Percentiles rank a stretch among this genome's conserved stretches.
Conservation (phyloP, 192 early-diverging fungal genomes). For the Linnemannia schmuckeri region DNA sequence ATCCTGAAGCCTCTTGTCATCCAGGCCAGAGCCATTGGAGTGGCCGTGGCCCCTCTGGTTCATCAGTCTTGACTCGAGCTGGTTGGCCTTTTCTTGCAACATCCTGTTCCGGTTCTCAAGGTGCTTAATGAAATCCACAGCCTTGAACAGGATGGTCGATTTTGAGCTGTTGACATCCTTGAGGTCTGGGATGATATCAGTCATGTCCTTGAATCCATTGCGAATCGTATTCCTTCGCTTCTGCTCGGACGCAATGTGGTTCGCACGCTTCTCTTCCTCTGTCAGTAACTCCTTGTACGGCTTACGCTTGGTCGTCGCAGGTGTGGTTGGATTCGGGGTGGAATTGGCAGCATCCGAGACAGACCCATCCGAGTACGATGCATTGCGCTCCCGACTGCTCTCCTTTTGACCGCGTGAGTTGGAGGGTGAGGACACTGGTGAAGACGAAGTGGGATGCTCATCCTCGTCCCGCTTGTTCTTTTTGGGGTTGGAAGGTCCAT, state of each 20-base stretch:
- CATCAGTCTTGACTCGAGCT: constrained; percentile 51
- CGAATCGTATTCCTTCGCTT: constrained; percentile 81
- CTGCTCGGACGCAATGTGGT: constrained; percentile 83
- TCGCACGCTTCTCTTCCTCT: constrained; percentile 80
- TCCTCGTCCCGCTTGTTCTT: constrained; percentile 38
- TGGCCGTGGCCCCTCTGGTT: constrained; percentile 18
- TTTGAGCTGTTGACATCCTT: constrained; percentile 76
- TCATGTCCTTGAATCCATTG: constrained; percentile 89
- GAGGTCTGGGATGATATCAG: constrained; percentile 86
- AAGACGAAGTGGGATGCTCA: constrained; percentile 16
- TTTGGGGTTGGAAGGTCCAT: constrained; percentile 34
- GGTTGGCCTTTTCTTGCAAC: constrained; percentile 56
- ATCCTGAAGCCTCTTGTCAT: constrained; percentile 50
- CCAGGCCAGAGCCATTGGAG: constrained; percentile 18
- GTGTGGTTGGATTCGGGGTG: background rate
- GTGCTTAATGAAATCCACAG: constrained; percentile 74
- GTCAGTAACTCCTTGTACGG: constrained; percentile 77
- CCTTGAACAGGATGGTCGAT: constrained; percentile 74
- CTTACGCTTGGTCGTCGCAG: constrained; percentile 55
- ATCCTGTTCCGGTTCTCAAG: constrained; percentile 70
- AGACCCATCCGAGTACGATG: constrained; percentile 31
- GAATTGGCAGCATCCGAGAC: constrained; percentile 26
- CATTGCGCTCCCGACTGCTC: constrained; percentile 27
- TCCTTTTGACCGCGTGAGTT: constrained; percentile 17
- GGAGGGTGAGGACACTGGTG: constrained; percentile 18